Base-by-base conservation (phyloP, 805 yeast genomes). In the Ogataea nitratoaversa region DNA sequence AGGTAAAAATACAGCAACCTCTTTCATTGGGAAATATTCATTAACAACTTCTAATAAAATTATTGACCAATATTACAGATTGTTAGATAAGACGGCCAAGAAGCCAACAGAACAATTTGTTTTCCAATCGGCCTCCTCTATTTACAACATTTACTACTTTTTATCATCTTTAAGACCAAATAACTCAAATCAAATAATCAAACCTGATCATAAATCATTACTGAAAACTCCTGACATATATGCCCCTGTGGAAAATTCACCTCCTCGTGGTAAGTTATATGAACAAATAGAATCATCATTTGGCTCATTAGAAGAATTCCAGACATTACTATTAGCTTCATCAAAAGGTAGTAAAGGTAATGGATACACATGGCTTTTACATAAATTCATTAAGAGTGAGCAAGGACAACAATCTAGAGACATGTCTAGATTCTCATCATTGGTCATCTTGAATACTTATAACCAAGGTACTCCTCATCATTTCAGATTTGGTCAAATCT, bases 281-380 rank as follows among this genome's bases (percentile, higher is more conserved):
- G 59, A 65, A 19, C 76, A 84, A 65, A 68, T 86, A 20, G 63
- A 64, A 17, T 65, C 70, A 31, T 75, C 82, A 2, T 89, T 89
- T 63, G 96, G 95, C 6, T 79, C 90, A 0, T 46, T 87, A 8
- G 76, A 73, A 13, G 95, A 88, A 58, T 82, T 93, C 58, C 74
- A 84, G 50, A 76, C 84, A 1, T 71, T 86, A 34, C 62, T 93
- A 32, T 56, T 85, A 43, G 74, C 77, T 42, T 79, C 93, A 1
- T 87, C 91, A 9, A 64, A 70, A 36, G 74, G 83, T 4, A 76
- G 88, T 45, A 78, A 82, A 45, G 97, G 98, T 37, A 91, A 87
- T 61, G 99, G 99, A 3, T 80, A 74, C 63, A 84, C 90, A 9
- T 93, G 97, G 93, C 67, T 93, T 16, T 82, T 89, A 18, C 95